Evolutionary conservation across 129 eudicot genomes (phyloP).

Genomic region (Escallonia rubra): DNA sequence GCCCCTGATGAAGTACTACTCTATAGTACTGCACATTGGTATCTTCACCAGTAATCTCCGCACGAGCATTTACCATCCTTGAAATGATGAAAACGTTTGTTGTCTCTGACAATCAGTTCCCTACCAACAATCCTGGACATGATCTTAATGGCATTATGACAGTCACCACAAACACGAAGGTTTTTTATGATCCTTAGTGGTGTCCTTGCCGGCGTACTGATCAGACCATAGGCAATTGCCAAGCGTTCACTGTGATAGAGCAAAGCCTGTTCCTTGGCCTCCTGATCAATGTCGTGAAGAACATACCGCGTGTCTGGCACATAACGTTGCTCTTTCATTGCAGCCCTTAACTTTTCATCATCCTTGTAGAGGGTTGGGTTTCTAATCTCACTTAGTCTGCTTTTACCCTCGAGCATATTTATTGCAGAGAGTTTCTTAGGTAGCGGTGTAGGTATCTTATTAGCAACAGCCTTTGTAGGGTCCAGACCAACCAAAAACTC

Average conservation of each 20-base stretch:
- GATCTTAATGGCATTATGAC: slow-evolving; percentile 1
- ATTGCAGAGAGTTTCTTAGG: neutral
- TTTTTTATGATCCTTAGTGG: slow-evolving; percentile 4
- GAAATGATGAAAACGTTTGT: slow-evolving; percentile 3
- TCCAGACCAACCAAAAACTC: slow-evolving; percentile 1
- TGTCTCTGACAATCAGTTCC: slow-evolving; percentile 1
- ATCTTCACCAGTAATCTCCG: slow-evolving; percentile 1
- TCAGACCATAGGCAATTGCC: neutral
- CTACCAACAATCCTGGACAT: slow-evolving; percentile 1
- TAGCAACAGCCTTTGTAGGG: slow-evolving; percentile 3
- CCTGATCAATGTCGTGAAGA: neutral
- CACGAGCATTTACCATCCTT: slow-evolving; percentile 4
- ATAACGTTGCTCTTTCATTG: slow-evolving; percentile 1
- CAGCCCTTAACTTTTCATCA: slow-evolving; percentile 1
- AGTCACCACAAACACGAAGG: neutral
- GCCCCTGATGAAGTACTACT: neutral
- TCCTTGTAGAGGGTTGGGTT: slow-evolving; percentile 1
- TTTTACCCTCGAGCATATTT: slow-evolving; percentile 4
- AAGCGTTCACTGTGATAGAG: slow-evolving; percentile 1
- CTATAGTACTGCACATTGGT: neutral
- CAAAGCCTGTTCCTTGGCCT: slow-evolving; percentile 3
- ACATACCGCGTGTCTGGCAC: slow-evolving; percentile 1
- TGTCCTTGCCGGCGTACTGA: slow-evolving; percentile 1
- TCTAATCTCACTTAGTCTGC: neutral
- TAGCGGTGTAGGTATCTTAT: slow-evolving; percentile 1